A percentile compares a stretch with the other conserved stretches of the same genome.
Evolutionary conservation across 148 eudicot species (phyloP).

Genomic region (Mesembryanthemum crystallinum): DNA sequence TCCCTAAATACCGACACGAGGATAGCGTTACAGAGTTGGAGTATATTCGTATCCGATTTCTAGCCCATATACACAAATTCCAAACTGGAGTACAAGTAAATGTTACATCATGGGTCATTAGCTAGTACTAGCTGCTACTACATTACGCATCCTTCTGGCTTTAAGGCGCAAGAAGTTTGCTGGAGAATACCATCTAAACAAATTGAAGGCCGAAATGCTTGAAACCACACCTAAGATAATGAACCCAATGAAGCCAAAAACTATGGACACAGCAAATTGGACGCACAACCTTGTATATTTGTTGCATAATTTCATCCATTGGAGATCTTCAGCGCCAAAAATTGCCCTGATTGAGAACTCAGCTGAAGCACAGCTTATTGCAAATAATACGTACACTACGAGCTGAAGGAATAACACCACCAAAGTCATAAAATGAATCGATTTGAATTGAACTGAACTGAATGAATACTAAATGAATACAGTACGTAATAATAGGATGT

Average conservation of each 20-base stretch:
- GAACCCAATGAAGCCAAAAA: conserved; percentile 36
- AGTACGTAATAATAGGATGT: too few relatives aligned
- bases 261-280: conserved; percentile 51
- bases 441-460: too few relatives aligned
- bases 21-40: too few relatives aligned
- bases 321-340: conserved; percentile 35
- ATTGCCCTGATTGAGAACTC: conserved; percentile 38
- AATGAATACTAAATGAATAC: too few relatives aligned
- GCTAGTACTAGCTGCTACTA: not conserved
- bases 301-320: conserved; percentile 71
- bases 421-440: not conserved
- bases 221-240: conserved; percentile 39
- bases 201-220: conserved; percentile 45
- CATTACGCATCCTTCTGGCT: conserved; percentile 13
- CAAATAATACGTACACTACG: conserved; percentile 50
- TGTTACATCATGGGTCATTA: not conserved
- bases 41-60: not conserved
- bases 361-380: conserved; percentile 34
- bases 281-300: conserved; percentile 51
- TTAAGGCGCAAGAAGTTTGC: conserved; percentile 27
- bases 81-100: not conserved
- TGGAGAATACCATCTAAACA: conserved; percentile 70
- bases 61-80: not conserved
- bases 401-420: conserved; percentile 27
- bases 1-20: too few relatives aligned